Percentiles rank a stretch among this genome's conserved stretches.
These are phyloP conservation scores for Cephaloascus fragrans DNA, from an alignment of 805 yeast genomes.

Conservation along the genomic window DNA sequence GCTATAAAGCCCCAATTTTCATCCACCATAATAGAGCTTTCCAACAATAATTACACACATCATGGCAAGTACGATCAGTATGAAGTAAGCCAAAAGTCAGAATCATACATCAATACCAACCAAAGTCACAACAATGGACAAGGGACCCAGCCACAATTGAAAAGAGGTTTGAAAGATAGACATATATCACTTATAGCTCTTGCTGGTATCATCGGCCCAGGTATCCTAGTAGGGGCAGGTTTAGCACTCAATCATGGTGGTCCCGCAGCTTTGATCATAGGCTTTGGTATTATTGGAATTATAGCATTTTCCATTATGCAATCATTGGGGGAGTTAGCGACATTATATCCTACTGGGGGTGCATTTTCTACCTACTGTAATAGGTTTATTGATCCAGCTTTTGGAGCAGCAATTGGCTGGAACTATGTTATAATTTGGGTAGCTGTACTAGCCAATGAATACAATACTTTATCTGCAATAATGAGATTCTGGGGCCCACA, in stretches of 20 bases:
- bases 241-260: conserved; percentile 39
- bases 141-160: too few species aligned
- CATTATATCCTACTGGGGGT: conserved; percentile 39
- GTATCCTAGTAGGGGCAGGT: conserved; percentile 45
- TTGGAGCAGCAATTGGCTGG: conserved; percentile 48
- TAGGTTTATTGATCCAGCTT: conserved; percentile 41
- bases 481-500: conserved; percentile 39
- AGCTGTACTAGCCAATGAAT: conserved; percentile 45
- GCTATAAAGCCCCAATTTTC: too few species aligned
- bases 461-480: conserved; percentile 41
- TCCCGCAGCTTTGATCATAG: conserved; percentile 42
- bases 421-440: conserved; percentile 47
- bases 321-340: conserved; percentile 46
- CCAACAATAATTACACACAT: too few species aligned
- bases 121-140: too few species aligned
- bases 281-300: conserved; percentile 43
- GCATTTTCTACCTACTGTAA: conserved; percentile 45
- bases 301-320: conserved; percentile 46
- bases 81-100: too few species aligned
- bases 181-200: conserved; percentile 42
- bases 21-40: too few species aligned
- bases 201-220: conserved; percentile 56
- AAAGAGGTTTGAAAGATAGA: conserved; percentile 38
- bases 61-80: too few species aligned
- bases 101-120: too few species aligned